phyloP scores from a whole-genome alignment of 352 stramenopile species.

The Phytophthora parvispora region DNA sequence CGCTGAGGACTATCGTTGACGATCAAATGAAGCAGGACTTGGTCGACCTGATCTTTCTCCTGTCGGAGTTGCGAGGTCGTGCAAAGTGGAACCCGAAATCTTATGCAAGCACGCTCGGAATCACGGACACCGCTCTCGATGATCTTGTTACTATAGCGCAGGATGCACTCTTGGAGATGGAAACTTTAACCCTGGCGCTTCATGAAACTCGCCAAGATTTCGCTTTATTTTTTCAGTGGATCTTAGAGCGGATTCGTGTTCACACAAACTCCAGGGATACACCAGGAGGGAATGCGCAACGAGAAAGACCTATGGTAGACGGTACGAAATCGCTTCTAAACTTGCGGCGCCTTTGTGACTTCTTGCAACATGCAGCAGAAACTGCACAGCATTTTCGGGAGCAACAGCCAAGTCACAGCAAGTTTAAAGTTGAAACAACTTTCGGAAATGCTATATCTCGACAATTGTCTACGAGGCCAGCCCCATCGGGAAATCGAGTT shows the following conservation, averaged over 20 bases:
- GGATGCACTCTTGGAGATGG: slow-evolving; percentile 53
- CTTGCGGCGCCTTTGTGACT: slow-evolving; percentile 58
- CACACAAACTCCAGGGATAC: slow-evolving; percentile 55
- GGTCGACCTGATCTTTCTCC: slow-evolving; percentile 51
- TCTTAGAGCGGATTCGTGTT: slow-evolving; percentile 67
- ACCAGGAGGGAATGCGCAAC: not conserved
- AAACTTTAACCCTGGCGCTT: slow-evolving; percentile 50
- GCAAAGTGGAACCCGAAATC: slow-evolving; percentile 51
- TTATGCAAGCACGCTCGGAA: slow-evolving; percentile 49
- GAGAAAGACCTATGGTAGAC: not conserved
- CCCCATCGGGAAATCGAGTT: not conserved
- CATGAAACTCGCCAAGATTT: slow-evolving; percentile 76
- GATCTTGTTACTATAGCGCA: slow-evolving; percentile 38
- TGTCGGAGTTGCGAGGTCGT: slow-evolving; percentile 66
- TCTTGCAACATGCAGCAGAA: slow-evolving; percentile 58
- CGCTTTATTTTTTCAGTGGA: slow-evolving; percentile 69
- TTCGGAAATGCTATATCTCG: slow-evolving; percentile 75
- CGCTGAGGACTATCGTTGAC: slow-evolving; percentile 39
- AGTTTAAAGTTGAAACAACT: slow-evolving; percentile 68
- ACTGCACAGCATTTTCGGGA: slow-evolving; percentile 46
- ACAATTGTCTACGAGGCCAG: slow-evolving; percentile 16
- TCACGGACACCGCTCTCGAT: slow-evolving; percentile 46
- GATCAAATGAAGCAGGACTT: slow-evolving; percentile 50
- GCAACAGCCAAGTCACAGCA: slow-evolving; percentile 47
- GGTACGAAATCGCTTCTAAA: slow-evolving; percentile 66